Evolutionary conservation across 2,329 filamentous ascomycete species (phyloP).

Genomic region (Sarocladiaceae sp.): DNA sequence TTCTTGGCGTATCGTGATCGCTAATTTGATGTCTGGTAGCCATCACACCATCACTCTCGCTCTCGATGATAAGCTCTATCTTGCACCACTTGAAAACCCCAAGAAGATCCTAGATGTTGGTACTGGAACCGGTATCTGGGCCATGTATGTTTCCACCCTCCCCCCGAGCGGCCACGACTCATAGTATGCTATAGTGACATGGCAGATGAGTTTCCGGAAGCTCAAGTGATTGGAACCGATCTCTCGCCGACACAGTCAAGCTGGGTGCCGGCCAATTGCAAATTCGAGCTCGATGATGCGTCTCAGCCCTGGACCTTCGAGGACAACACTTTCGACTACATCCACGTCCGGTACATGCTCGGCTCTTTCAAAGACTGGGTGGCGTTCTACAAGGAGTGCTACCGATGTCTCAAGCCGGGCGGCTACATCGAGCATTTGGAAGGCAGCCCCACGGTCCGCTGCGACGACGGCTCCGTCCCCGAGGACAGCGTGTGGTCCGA

Average conservation of each 20-base stretch:
- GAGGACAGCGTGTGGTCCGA: slow-evolving; percentile 17
- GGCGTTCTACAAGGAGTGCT: slow-evolving; percentile 3
- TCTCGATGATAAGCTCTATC: slow-evolving; percentile 17
- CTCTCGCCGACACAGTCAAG: slow-evolving; percentile 28
- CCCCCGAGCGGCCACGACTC: background rate
- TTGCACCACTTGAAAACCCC: slow-evolving; percentile 18
- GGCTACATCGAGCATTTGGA: slow-evolving; percentile 14
- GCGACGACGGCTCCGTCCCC: slow-evolving; percentile 13
- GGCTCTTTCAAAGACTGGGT: background rate
- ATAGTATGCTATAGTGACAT: slow-evolving; percentile 26
- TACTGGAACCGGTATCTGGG: slow-evolving; percentile 53
- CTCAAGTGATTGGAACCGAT: slow-evolving; percentile 26
- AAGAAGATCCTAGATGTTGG: slow-evolving; percentile 39
- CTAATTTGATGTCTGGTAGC: slow-evolving; percentile 1
- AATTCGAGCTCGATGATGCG: slow-evolving; percentile 57
- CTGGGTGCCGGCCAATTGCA: slow-evolving; percentile 49
- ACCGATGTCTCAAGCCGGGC: slow-evolving; percentile 10
- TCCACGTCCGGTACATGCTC: slow-evolving; percentile 27
- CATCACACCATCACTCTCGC: slow-evolving; percentile 19
- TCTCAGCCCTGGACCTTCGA: slow-evolving; percentile 42
- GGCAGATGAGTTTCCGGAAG: slow-evolving; percentile 22
- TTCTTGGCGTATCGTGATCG: background rate
- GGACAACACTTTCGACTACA: slow-evolving; percentile 46
- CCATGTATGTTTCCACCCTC: slow-evolving; percentile 18
- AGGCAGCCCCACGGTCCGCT: slow-evolving; percentile 16